Evolutionary conservation across 2,329 filamentous ascomycete genomes (phyloP), one percentile per base, ranked within the genome.

Genomic region (Aspergillus sp.): DNA sequence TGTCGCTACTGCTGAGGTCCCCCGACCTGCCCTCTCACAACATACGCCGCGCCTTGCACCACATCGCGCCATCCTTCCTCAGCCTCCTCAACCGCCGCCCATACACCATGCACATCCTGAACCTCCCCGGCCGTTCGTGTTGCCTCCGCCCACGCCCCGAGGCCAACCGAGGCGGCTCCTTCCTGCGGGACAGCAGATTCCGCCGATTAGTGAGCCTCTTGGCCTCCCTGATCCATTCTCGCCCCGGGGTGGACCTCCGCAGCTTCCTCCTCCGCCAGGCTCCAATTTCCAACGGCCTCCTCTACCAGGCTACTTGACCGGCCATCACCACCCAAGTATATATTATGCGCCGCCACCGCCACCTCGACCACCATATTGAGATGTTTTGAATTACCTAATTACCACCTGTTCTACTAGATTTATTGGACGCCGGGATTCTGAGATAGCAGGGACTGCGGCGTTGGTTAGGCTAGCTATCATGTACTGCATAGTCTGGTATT

Each of bases 21-120:
- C 68, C n/a, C 66, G 64, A 25, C 59, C 59, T 43, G 53, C 62
- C 23, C 50, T 62, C 31, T 52, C 82, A 53, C 80, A 84, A 63
- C 77, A 63, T 73, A 82, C 51, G 75, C 77, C 50, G 70, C 80
- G 49, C 63, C 82, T 60, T 65, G 72, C 64, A 49, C 35, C 62
- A 2, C 71, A 70, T 56, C 70, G 70, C 46, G 59, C 69, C 19
- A 62, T 74, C 40, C 65, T 74, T 17, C 70, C 70, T 21, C 71
- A 71, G 43, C 67, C 61, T 44, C 55, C 61, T 27, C 55, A 60
- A 25, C 57, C 66, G 37, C 53, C 57, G 21, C 45, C 46, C 11
- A 47, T 54, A 31, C 52, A 55, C 21, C 65, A 68, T 54, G 67
- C 66, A 6, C 66, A 70, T 27, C 68, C 71, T 25, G 70, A 75